phyloP scores from a whole-genome alignment of 2,329 filamentous ascomycete genomes.

The Verticillium alfalfae region DNA sequence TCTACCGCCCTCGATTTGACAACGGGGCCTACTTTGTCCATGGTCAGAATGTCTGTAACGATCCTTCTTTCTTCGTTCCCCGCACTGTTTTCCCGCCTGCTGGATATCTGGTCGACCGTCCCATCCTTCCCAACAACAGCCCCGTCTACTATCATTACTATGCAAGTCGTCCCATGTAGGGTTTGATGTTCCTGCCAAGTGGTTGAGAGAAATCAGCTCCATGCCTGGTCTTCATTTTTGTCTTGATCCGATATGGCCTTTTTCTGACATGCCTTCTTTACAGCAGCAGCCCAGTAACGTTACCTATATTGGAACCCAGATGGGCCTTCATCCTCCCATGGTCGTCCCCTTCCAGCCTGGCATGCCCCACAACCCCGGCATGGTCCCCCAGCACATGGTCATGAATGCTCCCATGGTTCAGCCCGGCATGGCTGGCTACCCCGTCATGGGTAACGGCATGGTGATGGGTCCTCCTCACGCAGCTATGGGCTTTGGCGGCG shows the following conservation, averaged over 20 bases:
- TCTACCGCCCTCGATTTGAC: conserved; percentile 51
- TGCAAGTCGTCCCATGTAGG: conserved; percentile 26
- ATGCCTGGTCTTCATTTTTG: background rate
- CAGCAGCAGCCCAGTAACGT: conserved; percentile 19
- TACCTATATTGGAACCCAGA: conserved; percentile 18
- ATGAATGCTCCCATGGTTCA: conserved; percentile 6
- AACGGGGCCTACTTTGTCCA: conserved; percentile 18
- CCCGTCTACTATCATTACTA: conserved; percentile 20
- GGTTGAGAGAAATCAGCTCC: background rate
- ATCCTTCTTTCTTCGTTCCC: conserved; percentile 20
- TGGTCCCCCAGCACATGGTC: conserved; percentile 19
- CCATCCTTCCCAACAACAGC: conserved; percentile 4
- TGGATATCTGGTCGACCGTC: background rate
- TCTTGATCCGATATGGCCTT: background rate
- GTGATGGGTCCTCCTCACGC: conserved; percentile 3
- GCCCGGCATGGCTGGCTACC: conserved; percentile 21
- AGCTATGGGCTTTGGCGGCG: background rate
- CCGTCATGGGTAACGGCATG: conserved; percentile 2
- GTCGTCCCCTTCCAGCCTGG: conserved; percentile 23
- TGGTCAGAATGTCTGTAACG: conserved; percentile 21
- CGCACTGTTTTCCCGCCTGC: conserved; percentile 2
- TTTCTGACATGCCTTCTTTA: conserved; percentile 10
- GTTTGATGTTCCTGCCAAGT: conserved; percentile 1
- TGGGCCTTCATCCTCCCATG: conserved; percentile 12
- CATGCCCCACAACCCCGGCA: conserved; percentile 13